Base-by-base conservation (phyloP, 208 protist species). In the Leptomonas pyrrhocoris region DNA sequence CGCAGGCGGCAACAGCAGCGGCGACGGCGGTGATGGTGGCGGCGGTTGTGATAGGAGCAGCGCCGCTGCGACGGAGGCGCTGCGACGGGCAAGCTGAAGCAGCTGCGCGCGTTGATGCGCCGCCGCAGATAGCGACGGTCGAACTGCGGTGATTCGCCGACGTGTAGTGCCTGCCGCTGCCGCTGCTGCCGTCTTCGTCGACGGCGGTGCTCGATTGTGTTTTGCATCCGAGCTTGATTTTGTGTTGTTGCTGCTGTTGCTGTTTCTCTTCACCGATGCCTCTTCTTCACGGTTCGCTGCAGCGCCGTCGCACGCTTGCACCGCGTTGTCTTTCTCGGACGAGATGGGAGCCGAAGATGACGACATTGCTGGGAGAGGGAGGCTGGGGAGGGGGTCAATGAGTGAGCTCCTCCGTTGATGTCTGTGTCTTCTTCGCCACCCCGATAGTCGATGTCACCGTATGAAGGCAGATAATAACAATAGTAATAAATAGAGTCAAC, bases 1-100 rank as follows among this genome's bases (percentile, higher is more conserved):
- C 3, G 3, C 34, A 12, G 9, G 34, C 34, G n/a, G 54, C 30
- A n/a, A n/a, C n/a, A n/a, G n/a, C n/a, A n/a, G n/a, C n/a, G n/a
- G n/a, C n/a, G n/a, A n/a, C n/a, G n/a, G n/a, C n/a, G n/a, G n/a
- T n/a, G n/a, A n/a, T n/a, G n/a, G n/a, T n/a, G 54, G 18, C 23
- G 5, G 34, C 38, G 56, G 13, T 1, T 53, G 45, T 25, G 42
- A 40, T 30, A 48, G 12, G 30, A 76, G 42, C 27, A 76, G 53
- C 9, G 60, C 42, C 18, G 62, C 70, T 0, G 70, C 70, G 1
- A 59, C 49, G 27, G 49, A 23, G 0, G 70, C 70, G 6, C 65
- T 46, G 43, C 61, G 70, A 42, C 34, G 58, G 30, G 70, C 70
- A 18, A 76, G 31, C 25, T 23, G 70, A 16, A 76, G 54, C 11